A percentile compares a stretch with the other conserved stretches of the same genome.
Conservation (phyloP, 75 land plant species). For the Cryptomeria japonica region DNA sequence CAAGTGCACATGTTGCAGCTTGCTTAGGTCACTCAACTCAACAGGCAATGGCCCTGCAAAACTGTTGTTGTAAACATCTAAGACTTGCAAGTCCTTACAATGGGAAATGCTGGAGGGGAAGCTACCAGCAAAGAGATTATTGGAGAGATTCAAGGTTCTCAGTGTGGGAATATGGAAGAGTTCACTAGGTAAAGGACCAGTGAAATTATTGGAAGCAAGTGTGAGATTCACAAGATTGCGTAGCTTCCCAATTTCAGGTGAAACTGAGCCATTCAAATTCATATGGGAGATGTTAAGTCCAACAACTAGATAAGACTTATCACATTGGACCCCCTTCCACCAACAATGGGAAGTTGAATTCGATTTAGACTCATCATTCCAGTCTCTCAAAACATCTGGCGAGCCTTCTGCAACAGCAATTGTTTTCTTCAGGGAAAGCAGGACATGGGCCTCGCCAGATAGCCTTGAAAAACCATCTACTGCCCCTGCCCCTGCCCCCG, state of each 20-base stretch:
- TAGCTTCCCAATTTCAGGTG: slow-evolving; percentile 38
- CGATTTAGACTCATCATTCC: slow-evolving; percentile 8
- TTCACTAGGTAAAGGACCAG: slow-evolving; percentile 44
- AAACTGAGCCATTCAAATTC: slow-evolving; percentile 56
- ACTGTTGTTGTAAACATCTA: slow-evolving; percentile 68
- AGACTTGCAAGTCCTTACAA: slow-evolving; percentile 33
- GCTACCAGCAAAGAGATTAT: slow-evolving; percentile 49
- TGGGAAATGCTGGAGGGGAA: slow-evolving; percentile 42
- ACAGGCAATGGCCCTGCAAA: slow-evolving; percentile 61
- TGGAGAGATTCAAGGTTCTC: slow-evolving; percentile 57
- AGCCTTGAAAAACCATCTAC: too few species aligned
- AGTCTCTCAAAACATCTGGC: background rate
- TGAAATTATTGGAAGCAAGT: slow-evolving; percentile 48
- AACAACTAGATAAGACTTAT: slow-evolving; percentile 6
- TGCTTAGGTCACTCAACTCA: slow-evolving; percentile 35
- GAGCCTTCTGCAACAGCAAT: too few species aligned
- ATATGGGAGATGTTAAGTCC: slow-evolving; percentile 50
- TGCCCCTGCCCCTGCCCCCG: too few species aligned
- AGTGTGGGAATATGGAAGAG: slow-evolving; percentile 30
- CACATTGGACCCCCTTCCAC: slow-evolving; percentile 46
- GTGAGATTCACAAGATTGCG: slow-evolving; percentile 35
- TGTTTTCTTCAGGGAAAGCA: too few species aligned
- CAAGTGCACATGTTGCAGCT: slow-evolving; percentile 55
- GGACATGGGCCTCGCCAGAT: too few species aligned
- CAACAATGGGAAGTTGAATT: slow-evolving; percentile 16